Conservation (phyloP, 1,284 basidiomycete species). For the Ganoderma lingzhi region DNA sequence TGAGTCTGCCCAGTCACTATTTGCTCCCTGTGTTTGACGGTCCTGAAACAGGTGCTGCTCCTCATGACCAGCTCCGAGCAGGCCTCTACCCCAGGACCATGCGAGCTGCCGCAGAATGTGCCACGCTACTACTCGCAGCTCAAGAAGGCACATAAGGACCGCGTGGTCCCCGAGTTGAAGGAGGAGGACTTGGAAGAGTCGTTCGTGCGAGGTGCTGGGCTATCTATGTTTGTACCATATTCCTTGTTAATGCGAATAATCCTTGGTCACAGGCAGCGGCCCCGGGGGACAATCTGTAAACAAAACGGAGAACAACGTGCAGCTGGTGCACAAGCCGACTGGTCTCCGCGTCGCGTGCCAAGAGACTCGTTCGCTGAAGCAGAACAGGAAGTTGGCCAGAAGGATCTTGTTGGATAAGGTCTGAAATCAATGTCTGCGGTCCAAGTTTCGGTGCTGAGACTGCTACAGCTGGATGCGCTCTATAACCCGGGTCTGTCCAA, state of each 20-base stretch:
- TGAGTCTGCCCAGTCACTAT: constrained; percentile 29
- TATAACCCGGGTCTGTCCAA: constrained; percentile 81
- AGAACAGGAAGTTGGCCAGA: constrained; percentile 77
- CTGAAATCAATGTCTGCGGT: constrained; percentile 38
- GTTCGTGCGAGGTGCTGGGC: constrained; percentile 73
- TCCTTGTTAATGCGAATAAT: constrained; percentile 28
- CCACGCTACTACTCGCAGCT: constrained; percentile 69
- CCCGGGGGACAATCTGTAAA: constrained; percentile 89
- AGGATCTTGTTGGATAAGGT: constrained; percentile 75
- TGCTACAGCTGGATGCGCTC: constrained; percentile 67
- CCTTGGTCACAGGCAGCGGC: constrained; percentile 67
- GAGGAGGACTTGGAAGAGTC: constrained; percentile 80
- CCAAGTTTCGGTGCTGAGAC: not conserved
- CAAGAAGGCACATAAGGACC: constrained; percentile 69
- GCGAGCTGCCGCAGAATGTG: constrained; percentile 46
- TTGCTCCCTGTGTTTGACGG: constrained; percentile 25
- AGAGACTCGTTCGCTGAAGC: constrained; percentile 76
- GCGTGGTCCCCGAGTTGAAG: constrained; percentile 67
- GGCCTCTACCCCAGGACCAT: constrained; percentile 34
- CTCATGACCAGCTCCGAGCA: constrained; percentile 43
- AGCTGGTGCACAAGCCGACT: constrained; percentile 80
- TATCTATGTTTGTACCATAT: constrained; percentile 24
- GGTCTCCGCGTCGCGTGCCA: constrained; percentile 82
- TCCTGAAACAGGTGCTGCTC: constrained; percentile 42
- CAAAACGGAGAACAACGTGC: constrained; percentile 86